Percentiles rank a stretch among this genome's conserved stretches.
Conservation (phyloP, 1,284 basidiomycete genomes). For the Ustilago lituana region DNA sequence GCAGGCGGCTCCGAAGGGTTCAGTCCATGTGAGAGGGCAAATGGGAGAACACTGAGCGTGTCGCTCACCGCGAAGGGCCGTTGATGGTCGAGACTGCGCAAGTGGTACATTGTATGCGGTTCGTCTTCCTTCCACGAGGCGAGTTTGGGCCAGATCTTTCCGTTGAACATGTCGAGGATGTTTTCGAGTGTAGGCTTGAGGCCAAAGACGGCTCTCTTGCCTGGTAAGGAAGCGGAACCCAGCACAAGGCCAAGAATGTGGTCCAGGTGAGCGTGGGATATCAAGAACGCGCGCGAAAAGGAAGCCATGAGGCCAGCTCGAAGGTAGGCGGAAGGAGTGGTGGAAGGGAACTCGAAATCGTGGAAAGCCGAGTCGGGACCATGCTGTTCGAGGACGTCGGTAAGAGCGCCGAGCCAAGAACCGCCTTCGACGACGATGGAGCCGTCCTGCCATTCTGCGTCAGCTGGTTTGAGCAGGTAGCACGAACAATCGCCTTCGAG, state of each 20-base stretch:
- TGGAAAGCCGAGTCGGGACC: slow-evolving; percentile 52
- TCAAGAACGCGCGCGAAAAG: slow-evolving; percentile 68
- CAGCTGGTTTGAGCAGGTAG: slow-evolving; percentile 68
- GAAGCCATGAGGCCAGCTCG: slow-evolving; percentile 60
- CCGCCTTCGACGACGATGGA: slow-evolving; percentile 67
- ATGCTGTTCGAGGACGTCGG: slow-evolving; percentile 55
- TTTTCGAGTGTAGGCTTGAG: slow-evolving; percentile 75
- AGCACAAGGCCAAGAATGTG: slow-evolving; percentile 79
- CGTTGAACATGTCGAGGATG: slow-evolving; percentile 78
- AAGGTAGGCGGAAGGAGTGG: slow-evolving; percentile 42
- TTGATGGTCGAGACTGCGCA: slow-evolving; percentile 58
- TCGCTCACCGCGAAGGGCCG: slow-evolving; percentile 37
- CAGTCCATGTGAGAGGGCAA: slow-evolving; percentile 58
- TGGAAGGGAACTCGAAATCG: slow-evolving; percentile 54
- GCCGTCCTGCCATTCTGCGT: slow-evolving; percentile 63
- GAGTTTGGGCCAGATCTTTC: slow-evolving; percentile 82
- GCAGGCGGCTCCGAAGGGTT: slow-evolving; percentile 52
- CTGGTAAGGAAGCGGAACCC: slow-evolving; percentile 77
- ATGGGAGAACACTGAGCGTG: slow-evolving; percentile 48
- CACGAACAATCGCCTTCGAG: slow-evolving; percentile 68
- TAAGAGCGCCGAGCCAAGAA: slow-evolving; percentile 62
- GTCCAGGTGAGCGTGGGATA: slow-evolving; percentile 84
- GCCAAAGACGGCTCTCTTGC: slow-evolving; percentile 76
- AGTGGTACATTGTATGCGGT: slow-evolving; percentile 58
- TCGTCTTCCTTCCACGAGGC: slow-evolving; percentile 75